Evolutionary conservation across 108 stramenopile species (phyloP).

Genomic region (Discostella stelligeroides): DNA sequence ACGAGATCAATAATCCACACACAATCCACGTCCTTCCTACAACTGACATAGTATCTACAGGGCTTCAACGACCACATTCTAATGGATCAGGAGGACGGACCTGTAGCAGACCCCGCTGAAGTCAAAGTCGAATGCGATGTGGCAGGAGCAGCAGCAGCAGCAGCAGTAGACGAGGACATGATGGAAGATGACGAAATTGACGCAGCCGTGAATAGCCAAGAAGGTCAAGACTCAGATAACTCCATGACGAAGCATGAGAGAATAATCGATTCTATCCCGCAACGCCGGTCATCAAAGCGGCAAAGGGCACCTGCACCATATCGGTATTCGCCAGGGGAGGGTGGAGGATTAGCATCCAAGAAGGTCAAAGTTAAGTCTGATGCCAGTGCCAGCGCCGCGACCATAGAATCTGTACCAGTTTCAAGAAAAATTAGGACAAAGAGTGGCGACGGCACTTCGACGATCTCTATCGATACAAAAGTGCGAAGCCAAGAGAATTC

Average conservation of each 20-base stretch:
- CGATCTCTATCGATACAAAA: not conserved
- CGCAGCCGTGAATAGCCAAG: not conserved
- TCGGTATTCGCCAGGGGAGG: conserved; percentile 41
- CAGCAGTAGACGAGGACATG: not conserved
- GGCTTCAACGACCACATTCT: too few relatives aligned
- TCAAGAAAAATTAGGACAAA: not conserved
- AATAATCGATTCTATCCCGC: not conserved
- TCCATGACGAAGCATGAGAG: conserved; percentile 3
- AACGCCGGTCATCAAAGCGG: conserved; percentile 22
- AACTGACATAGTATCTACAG: too few relatives aligned
- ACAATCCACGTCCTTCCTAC: too few relatives aligned
- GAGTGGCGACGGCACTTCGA: not conserved
- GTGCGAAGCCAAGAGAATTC: not conserved
- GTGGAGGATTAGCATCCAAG: conserved; percentile 28
- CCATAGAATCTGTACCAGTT: not conserved
- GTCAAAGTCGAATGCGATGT: not conserved
- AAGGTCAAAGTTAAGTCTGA: conserved; percentile 8
- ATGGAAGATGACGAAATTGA: too few relatives aligned
- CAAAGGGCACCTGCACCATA: conserved; percentile 7
- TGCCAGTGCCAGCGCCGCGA: not conserved
- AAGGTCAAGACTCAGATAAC: conserved; percentile 10
- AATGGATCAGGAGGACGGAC: too few relatives aligned
- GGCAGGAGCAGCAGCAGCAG: not conserved
- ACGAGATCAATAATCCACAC: too few relatives aligned
- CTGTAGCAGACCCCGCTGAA: too few relatives aligned